These are phyloP conservation scores for Starmerella cellae DNA, from an alignment of 805 yeast genomes.

Conservation along the genomic window DNA sequence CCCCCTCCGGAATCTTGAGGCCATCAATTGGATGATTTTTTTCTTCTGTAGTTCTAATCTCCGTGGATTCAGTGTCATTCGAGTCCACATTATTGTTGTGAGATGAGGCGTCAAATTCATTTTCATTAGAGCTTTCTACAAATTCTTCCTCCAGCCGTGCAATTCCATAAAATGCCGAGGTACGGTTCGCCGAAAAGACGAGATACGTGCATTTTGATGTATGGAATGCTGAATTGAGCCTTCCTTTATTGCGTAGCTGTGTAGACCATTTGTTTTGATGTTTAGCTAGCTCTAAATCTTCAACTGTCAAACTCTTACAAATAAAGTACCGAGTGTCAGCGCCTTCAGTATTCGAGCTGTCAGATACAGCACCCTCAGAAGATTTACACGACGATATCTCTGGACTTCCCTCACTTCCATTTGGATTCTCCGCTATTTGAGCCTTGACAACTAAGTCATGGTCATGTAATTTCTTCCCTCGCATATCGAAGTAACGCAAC, in stretches of 20 bases:
- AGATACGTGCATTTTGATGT: conserved; percentile 28
- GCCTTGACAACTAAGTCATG: conserved; percentile 27
- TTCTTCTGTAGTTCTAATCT: conserved; percentile 8
- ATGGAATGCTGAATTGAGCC: conserved; percentile 29
- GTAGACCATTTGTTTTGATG: conserved; percentile 30
- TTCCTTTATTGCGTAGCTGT: conserved; percentile 30
- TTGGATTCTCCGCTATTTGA: conserved; percentile 9
- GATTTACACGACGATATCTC: background rate
- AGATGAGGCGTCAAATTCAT: background rate
- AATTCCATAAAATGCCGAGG: conserved; percentile 31
- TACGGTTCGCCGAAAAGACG: conserved; percentile 32
- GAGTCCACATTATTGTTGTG: background rate
- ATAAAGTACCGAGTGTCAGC: conserved; percentile 28
- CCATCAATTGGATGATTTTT: conserved; percentile 9
- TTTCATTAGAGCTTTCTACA: conserved; percentile 7
- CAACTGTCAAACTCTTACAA: conserved; percentile 31
- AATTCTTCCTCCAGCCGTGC: conserved; percentile 29
- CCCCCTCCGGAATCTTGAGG: conserved; percentile 25
- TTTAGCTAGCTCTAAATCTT: conserved; percentile 29
- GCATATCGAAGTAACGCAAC: conserved; percentile 19
- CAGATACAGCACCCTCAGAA: background rate
- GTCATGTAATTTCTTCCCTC: conserved; percentile 26
- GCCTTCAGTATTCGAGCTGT: background rate
- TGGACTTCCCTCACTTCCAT: background rate
- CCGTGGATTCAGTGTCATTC: background rate